Conservation (phyloP, 495 filamentous ascomycete genomes). For the Aspergillus cavernicola region DNA sequence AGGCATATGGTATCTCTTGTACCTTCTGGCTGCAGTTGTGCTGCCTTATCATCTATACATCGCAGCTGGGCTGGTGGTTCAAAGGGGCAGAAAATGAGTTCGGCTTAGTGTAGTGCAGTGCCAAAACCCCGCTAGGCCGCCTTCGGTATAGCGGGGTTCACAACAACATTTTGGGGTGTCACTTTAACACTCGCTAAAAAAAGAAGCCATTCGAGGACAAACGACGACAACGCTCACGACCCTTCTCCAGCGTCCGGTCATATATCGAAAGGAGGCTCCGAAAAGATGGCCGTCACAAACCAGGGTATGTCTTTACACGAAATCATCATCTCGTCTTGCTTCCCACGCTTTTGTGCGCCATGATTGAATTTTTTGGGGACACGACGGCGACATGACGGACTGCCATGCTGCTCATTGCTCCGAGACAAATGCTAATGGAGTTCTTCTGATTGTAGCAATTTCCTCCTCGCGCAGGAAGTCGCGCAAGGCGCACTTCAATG, state of each 20-base stretch:
- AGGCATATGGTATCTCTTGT: too few species aligned
- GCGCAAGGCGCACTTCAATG: slow-evolving; percentile 93
- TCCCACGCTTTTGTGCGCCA: not conserved
- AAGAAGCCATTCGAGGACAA: slow-evolving; percentile 27
- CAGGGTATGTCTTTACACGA: slow-evolving; percentile 29
- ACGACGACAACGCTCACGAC: slow-evolving; percentile 34
- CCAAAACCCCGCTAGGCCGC: too few species aligned
- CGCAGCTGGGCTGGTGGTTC: too few species aligned
- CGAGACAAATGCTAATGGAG: not conserved
- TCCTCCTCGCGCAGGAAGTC: slow-evolving; percentile 92
- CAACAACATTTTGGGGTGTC: too few species aligned
- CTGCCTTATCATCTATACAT: too few species aligned
- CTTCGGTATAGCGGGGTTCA: too few species aligned
- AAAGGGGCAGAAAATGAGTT: too few species aligned
- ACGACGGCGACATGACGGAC: not conserved
- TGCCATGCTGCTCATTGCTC: not conserved
- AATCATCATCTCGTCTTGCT: not conserved
- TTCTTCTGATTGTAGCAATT: slow-evolving; percentile 26
- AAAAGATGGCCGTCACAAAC: slow-evolving; percentile 40
- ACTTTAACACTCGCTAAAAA: too few species aligned
- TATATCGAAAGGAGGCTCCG: slow-evolving; percentile 28
- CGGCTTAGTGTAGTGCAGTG: too few species aligned
- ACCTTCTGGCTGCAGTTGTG: too few species aligned
- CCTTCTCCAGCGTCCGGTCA: slow-evolving; percentile 32
- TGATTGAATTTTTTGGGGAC: not conserved